Conservation (phyloP, 1,139 yeast species). For the Hansenula sp. region DNA sequence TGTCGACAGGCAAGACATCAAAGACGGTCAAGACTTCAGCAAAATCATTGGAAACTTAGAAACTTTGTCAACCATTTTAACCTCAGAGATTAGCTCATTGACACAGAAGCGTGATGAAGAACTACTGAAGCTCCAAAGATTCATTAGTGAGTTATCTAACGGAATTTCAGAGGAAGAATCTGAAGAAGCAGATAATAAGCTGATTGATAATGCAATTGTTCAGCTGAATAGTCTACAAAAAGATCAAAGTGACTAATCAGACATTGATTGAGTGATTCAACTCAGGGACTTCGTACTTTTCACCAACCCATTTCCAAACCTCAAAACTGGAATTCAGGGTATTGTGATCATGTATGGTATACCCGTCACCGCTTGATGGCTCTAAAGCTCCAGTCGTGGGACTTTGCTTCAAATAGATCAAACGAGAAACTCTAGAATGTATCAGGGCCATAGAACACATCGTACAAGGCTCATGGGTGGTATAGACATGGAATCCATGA, state of each 20-base stretch:
- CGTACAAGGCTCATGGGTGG: slow-evolving; percentile 93
- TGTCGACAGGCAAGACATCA: background rate
- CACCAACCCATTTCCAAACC: slow-evolving; percentile 62
- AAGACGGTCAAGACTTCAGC: background rate
- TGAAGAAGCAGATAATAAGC: background rate
- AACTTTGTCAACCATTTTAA: background rate
- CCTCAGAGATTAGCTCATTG: background rate
- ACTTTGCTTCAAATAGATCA: slow-evolving; percentile 55
- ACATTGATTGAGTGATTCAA: slow-evolving; percentile 22
- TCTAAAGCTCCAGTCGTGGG: slow-evolving; percentile 51
- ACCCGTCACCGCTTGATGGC: slow-evolving; percentile 59
- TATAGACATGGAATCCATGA: slow-evolving; percentile 70
- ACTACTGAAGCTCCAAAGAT: background rate
- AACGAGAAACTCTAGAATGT: slow-evolving; percentile 76
- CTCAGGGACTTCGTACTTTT: slow-evolving; percentile 20
- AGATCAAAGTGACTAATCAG: slow-evolving; percentile 1
- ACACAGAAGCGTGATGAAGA: slow-evolving; percentile 1
- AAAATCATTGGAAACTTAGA: background rate
- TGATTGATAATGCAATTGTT: background rate
- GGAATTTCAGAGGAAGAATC: background rate
- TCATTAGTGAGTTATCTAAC: background rate
- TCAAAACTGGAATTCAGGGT: slow-evolving; percentile 79
- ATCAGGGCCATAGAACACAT: slow-evolving; percentile 97
- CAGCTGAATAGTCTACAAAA: background rate
- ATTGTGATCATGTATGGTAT: slow-evolving; percentile 69